A percentile compares a stretch with the other conserved stretches of the same genome.
Evolutionary conservation across 176 grass and related monocot species (phyloP).

Genomic region (Triticum turgidum): DNA sequence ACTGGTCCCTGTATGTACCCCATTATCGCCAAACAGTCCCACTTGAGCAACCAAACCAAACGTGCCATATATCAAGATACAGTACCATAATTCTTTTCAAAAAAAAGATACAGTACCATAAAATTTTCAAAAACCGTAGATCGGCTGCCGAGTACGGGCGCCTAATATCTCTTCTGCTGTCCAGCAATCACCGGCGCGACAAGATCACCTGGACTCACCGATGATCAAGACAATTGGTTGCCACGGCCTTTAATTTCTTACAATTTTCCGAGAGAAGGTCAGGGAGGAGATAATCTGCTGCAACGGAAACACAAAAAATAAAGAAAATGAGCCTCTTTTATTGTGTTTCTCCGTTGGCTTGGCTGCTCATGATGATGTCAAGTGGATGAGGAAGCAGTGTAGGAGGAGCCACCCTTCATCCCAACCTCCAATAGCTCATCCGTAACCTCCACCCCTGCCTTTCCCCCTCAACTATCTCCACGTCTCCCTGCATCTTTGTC

Average conservation of each 20-base stretch:
- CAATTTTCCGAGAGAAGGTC: not conserved
- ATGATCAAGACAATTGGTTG: not conserved
- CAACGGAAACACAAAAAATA: not conserved
- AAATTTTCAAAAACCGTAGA: not conserved
- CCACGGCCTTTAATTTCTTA: not conserved
- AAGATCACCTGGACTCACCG: not conserved
- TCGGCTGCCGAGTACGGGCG: not conserved
- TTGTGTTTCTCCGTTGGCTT: conserved; percentile 8
- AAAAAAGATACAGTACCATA: not conserved
- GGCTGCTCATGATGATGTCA: conserved; percentile 34
- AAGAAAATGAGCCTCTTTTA: not conserved
- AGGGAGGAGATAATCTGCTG: conserved; percentile 32
- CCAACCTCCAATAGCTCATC: conserved; percentile 66
- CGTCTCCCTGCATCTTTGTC: conserved; percentile 42
- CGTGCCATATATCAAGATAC: too few species aligned
- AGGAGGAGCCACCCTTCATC: conserved; percentile 50
- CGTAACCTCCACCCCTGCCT: conserved; percentile 11
- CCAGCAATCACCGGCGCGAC: not conserved
- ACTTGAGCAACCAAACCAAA: not conserved
- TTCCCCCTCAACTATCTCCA: not conserved
- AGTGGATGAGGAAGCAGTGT: conserved; percentile 75
- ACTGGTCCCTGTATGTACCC: not conserved
- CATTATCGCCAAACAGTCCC: not conserved
- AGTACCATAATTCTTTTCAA: too few species aligned
- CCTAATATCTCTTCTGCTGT: not conserved